Conservation (phyloP, 1,284 basidiomycete genomes). For the Cutaneotrichosporon mucoides region DNA sequence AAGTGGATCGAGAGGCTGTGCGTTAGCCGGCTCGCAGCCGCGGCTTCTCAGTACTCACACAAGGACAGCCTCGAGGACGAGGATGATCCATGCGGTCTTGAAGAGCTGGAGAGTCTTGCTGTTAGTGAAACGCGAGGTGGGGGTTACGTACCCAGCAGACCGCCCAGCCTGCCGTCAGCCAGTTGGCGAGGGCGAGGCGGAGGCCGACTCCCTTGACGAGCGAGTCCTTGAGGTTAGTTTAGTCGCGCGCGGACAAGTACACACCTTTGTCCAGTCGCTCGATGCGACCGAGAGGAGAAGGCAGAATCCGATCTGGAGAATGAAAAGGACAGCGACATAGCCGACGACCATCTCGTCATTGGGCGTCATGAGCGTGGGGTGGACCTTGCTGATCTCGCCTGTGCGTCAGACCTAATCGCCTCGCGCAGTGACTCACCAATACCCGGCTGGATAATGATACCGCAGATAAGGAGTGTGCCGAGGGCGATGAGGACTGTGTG, state of each 20-base stretch:
- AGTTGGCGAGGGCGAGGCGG: slow-evolving; percentile 72
- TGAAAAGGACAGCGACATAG: slow-evolving; percentile 57
- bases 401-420: neutral
- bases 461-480: slow-evolving; percentile 42
- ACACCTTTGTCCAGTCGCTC: slow-evolving; percentile 75
- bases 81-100: slow-evolving; percentile 40
- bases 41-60: slow-evolving; percentile 27
- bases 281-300: slow-evolving; percentile 64
- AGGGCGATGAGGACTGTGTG: slow-evolving; percentile 37
- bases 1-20: slow-evolving; percentile 44
- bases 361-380: slow-evolving; percentile 71
- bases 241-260: slow-evolving; percentile 3
- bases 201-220: slow-evolving; percentile 72
- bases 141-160: slow-evolving; percentile 63
- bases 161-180: slow-evolving; percentile 77
- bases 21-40: no score
- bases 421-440: slow-evolving; percentile 26
- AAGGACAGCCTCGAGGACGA: slow-evolving; percentile 45
- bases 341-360: slow-evolving; percentile 59
- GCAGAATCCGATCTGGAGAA: slow-evolving; percentile 67
- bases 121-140: neutral
- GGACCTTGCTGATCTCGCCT: slow-evolving; percentile 57
- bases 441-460: slow-evolving; percentile 45
- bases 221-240: slow-evolving; percentile 52
- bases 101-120: slow-evolving; percentile 46